Evolutionary conservation across 23 red algal species (phyloP), one percentile per base, ranked within the genome.

Genomic region (Gracilaria caudata): DNA sequence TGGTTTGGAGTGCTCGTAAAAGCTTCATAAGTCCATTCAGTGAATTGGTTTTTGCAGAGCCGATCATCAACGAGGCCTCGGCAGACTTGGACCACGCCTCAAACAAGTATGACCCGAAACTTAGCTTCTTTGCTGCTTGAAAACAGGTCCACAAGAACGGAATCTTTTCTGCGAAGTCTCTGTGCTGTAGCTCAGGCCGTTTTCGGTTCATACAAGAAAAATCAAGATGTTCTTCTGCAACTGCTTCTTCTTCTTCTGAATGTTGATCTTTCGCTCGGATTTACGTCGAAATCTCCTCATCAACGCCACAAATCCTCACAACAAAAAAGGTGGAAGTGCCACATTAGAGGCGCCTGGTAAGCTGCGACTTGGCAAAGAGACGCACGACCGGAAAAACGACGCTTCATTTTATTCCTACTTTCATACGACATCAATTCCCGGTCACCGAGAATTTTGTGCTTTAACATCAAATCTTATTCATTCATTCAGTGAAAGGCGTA

Each of bases 361-460:
- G 19, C 61, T 66, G 5, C 57, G 4, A 25, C 7, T 21, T 57
- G 53, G 25, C 19, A 30, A 32, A 64, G 1, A 19, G 24, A 64
- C n/a, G 58, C 58, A 30, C 7, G 1, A 32, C 32, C 12, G 30
- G 61, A 36, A 66, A 66, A 66, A 66, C 61, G 61, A 17, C 61
- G 61, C 61, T 66, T 35, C 14, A 10, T 66, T 66, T 66, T 35
- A 66, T 66, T 66, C 13, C 19, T 61, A 7, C 6, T 66, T 66
- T 66, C 29, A 66, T 35, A 66, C 61, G 61, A 66, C 61, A 66
- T 25, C 29, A 24, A 32, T 64, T 64, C 25, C 23, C n/a, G 5
- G 58, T 30, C 58, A 64, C 30, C 4, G 58, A 64, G 29, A 25
- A 32, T 32, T 64, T 63, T 63, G 25, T 63, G 26, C 58, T 25